Evolutionary conservation across 345 rosid species (phyloP), one percentile per base, ranked within the genome.

Genomic region (Eucalyptus coolabah): DNA sequence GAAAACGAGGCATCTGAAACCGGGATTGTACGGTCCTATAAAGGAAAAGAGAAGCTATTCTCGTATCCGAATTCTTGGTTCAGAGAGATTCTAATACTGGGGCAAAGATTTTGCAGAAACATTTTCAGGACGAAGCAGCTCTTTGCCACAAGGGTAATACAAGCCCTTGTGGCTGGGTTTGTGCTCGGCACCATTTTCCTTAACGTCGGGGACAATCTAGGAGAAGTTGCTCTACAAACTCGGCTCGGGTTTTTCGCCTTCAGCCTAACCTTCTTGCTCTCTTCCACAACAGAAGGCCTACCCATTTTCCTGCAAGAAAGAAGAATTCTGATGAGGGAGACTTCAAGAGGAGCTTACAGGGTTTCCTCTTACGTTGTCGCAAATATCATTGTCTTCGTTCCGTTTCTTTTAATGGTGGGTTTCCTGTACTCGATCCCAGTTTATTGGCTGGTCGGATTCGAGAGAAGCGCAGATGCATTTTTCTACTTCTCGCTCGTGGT

Each of bases 221-320:
- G 95, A 30, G 89, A 63, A 82, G 88, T 88, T 28, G 93, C 93
- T 30, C 65, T 96, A 45, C 98, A 95, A 90, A 93, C 97, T 45
- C 94, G 94, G 89, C 93, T 94, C 13, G 99, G 99, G 34, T 96
- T 96, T 87, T 97, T 97, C 42, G 99, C 97, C 72, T 97, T 96
- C 92, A 95, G 95, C 44, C 97, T 97, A 88, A 97, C 97, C 50
- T 96, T 97, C 96, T 83, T 97, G 90, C 93, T 97, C 17, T 94
- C 99, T 91, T 97, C 99, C 67, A 91, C 98, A 72, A 96, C 99
- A 69, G 99, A 97, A 92, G 99, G 96, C 67, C 94, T 97, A 47
- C 98, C 98, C 4, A 97, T 97, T 88, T 97, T 94, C 95, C 92
- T 97, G 89, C 97, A 96, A 90, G 99, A 97, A 89, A 89, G 98